Evolutionary conservation across 2,329 filamentous ascomycete species (phyloP).

Genomic region (Colletotrichum echinochloae): DNA sequence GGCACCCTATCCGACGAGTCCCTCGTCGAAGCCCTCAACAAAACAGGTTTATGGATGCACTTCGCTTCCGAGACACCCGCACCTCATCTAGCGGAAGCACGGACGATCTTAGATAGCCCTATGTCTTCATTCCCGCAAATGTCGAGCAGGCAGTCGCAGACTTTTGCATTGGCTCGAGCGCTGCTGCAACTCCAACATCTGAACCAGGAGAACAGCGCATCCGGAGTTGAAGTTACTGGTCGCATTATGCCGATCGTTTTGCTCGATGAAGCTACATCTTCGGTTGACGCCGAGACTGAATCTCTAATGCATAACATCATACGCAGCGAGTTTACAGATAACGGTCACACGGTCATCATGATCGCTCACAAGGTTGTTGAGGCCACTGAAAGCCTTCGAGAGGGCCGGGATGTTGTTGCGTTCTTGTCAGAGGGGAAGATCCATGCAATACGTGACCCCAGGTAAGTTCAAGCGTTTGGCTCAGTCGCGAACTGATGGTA

Average conservation of each 20-base stretch:
- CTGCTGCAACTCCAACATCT: slow-evolving; percentile 8
- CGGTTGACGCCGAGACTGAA: slow-evolving; percentile 69
- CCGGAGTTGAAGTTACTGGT: background rate
- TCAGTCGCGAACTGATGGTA: too few relatives aligned
- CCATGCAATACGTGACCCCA: background rate
- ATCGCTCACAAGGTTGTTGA: background rate
- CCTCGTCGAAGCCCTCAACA: background rate
- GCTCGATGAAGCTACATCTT: slow-evolving; percentile 71
- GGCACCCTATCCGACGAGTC: background rate
- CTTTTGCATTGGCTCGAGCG: slow-evolving; percentile 14
- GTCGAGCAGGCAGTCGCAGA: slow-evolving; percentile 15
- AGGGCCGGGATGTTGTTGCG: background rate
- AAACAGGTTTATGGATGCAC: background rate
- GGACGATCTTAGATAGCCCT: background rate
- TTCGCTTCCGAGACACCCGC: background rate
- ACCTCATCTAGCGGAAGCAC: background rate
- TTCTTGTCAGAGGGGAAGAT: background rate
- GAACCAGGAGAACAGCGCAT: too few relatives aligned
- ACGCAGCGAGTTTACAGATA: background rate
- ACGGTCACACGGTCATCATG: background rate
- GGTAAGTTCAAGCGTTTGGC: background rate
- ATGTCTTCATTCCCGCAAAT: slow-evolving; percentile 9
- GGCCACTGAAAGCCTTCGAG: background rate
- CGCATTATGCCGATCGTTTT: slow-evolving; percentile 57
- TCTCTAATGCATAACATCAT: background rate